Conservation (phyloP, 495 filamentous ascomycete genomes). For the Barbatosphaeria neglecta region DNA sequence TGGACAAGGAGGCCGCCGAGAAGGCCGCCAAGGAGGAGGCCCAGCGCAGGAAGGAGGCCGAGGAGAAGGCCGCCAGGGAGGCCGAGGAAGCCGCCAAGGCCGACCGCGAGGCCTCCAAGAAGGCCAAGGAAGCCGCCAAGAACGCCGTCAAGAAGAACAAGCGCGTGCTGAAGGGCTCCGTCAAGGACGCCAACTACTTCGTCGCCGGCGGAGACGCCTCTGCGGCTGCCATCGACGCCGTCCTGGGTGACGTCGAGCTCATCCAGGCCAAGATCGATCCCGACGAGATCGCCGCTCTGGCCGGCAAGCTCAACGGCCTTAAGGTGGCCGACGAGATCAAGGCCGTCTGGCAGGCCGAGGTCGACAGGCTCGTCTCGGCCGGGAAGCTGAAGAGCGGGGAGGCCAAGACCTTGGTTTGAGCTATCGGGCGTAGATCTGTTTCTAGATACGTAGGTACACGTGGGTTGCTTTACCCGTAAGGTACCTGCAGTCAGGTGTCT, state of each 20-base stretch:
- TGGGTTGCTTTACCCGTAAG: neutral
- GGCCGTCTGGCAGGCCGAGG: slow-evolving; percentile 53
- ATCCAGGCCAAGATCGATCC: slow-evolving; percentile 78
- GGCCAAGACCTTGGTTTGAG: slow-evolving; percentile 28
- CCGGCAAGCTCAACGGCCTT: slow-evolving; percentile 61
- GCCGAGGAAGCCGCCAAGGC: slow-evolving; percentile 77
- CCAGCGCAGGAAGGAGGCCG: slow-evolving; percentile 62
- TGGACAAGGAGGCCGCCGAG: slow-evolving; percentile 85
- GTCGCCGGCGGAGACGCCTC: slow-evolving; percentile 53
- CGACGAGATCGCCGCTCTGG: slow-evolving; percentile 74
- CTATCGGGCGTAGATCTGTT: neutral
- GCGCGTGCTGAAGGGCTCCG: slow-evolving; percentile 76
- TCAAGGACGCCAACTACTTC: slow-evolving; percentile 96
- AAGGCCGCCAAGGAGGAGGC: slow-evolving; percentile 74
- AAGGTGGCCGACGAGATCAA: slow-evolving; percentile 62
- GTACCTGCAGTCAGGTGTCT: neutral
- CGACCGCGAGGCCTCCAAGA: slow-evolving; percentile 73
- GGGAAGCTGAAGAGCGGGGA: slow-evolving; percentile 81
- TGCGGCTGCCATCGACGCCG: slow-evolving; percentile 62
- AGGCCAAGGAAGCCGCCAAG: slow-evolving; percentile 94
- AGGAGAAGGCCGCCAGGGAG: slow-evolving; percentile 63
- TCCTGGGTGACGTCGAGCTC: slow-evolving; percentile 80
- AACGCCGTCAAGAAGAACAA: slow-evolving; percentile 99
- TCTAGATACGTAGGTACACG: neutral
- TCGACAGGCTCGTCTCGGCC: slow-evolving; percentile 57